A percentile compares a stretch with the other conserved stretches of the same genome.
Evolutionary conservation across 768 basidiomycete species (phyloP).

Genomic region (Boletus vermiculosoides): DNA sequence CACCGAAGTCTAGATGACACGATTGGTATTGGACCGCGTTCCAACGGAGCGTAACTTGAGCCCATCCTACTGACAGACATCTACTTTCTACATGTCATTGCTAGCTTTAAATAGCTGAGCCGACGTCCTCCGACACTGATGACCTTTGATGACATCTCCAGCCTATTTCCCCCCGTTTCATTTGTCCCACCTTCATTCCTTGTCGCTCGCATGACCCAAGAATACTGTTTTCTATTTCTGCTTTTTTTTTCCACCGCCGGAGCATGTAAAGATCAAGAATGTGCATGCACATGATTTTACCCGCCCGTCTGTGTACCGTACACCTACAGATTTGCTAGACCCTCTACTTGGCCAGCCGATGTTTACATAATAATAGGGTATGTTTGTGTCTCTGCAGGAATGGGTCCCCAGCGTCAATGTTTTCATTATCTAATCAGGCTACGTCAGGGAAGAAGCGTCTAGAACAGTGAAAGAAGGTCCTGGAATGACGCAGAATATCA

Average conservation of each 20-base stretch:
- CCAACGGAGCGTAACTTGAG: conserved; percentile 29
- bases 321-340: conserved; percentile 28
- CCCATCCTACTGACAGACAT: conserved; percentile 15
- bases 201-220: conserved; percentile 16
- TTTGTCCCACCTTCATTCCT: conserved; percentile 17
- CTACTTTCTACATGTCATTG: conserved; percentile 15
- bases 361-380: conserved; percentile 4
- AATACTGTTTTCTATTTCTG: conserved; percentile 15
- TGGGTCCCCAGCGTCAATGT: neutral
- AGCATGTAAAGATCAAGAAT: conserved; percentile 27
- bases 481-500: conserved; percentile 32
- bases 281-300: conserved; percentile 30
- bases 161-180: conserved; percentile 18
- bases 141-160: conserved; percentile 31
- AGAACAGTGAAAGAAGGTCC: conserved; percentile 34
- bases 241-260: conserved; percentile 10
- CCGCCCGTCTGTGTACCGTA: conserved; percentile 22
- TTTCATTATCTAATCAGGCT: conserved; percentile 34
- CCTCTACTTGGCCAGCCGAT: conserved; percentile 12
- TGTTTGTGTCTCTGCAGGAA: neutral
- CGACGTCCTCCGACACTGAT: conserved; percentile 21
- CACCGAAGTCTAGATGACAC: conserved; percentile 78
- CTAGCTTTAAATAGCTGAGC: conserved; percentile 27
- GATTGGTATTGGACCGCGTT: conserved; percentile 29
- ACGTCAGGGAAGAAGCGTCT: conserved; percentile 34